These are phyloP conservation scores for Yarrowia hollandica DNA, from an alignment of 805 yeast genomes.

Conservation along the genomic window DNA sequence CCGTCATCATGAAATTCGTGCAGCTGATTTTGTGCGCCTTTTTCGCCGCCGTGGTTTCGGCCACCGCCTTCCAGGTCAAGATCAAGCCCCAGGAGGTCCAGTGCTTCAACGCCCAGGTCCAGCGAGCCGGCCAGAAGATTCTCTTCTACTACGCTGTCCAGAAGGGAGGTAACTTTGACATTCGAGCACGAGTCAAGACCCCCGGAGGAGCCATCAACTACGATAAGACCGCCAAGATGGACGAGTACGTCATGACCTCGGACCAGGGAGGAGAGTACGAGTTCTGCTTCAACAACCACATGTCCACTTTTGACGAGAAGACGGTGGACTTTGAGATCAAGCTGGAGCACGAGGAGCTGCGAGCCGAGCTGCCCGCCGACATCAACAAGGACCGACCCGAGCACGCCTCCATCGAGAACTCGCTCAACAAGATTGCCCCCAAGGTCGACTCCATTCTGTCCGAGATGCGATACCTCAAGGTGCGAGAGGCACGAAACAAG, in stretches of 20 bases:
- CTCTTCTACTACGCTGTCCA: slow-evolving; percentile 83
- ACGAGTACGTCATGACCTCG: slow-evolving; percentile 73
- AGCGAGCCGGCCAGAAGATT: slow-evolving; percentile 56
- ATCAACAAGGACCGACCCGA: slow-evolving; percentile 32
- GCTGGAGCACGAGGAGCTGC: slow-evolving; percentile 46
- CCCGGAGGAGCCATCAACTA: slow-evolving; percentile 59
- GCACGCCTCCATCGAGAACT: slow-evolving; percentile 39
- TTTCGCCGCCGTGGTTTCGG: slow-evolving; percentile 21
- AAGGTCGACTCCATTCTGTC: slow-evolving; percentile 38
- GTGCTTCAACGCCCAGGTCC: slow-evolving; percentile 72
- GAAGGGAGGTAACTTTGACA: slow-evolving; percentile 76
- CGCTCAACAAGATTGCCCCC: slow-evolving; percentile 39
- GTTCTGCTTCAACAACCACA: slow-evolving; percentile 79
- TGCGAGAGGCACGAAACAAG: slow-evolving; percentile 90
- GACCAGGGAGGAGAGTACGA: slow-evolving; percentile 74
- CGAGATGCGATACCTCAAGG: slow-evolving; percentile 71
- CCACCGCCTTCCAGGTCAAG: slow-evolving; percentile 54
- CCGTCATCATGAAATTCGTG: slow-evolving; percentile 9
- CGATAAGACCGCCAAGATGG: slow-evolving; percentile 68
- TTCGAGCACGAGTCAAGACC: slow-evolving; percentile 59
- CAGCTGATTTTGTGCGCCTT: slow-evolving; percentile 28
- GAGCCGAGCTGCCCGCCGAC: slow-evolving; percentile 59
- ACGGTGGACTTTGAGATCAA: slow-evolving; percentile 79
- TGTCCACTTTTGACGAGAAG: slow-evolving; percentile 80
- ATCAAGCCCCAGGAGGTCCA: slow-evolving; percentile 72